These are phyloP conservation scores for Colletotrichum spaethianum DNA, from an alignment of 2,329 filamentous ascomycete genomes.

Conservation along the genomic window DNA sequence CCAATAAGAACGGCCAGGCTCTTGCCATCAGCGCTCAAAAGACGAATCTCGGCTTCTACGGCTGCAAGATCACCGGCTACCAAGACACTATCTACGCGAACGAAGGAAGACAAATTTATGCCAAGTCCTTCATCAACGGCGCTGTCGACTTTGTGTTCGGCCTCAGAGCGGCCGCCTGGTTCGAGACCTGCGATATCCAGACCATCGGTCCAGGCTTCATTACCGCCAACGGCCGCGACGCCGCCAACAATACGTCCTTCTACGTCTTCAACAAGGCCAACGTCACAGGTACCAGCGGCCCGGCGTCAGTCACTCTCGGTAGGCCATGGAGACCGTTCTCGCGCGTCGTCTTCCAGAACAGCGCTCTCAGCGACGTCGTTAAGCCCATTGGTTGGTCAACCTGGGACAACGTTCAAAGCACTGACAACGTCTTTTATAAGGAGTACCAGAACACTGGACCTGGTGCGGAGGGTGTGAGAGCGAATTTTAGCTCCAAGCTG, in stretches of 20 bases:
- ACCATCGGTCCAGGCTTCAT: slow-evolving; percentile 62
- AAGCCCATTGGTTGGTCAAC: slow-evolving; percentile 64
- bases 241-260: slow-evolving; percentile 63
- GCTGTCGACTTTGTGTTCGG: slow-evolving; percentile 74
- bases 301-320: slow-evolving; percentile 63
- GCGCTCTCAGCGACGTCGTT: slow-evolving; percentile 62
- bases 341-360: slow-evolving; percentile 65
- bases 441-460: slow-evolving; percentile 68
- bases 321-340: slow-evolving; percentile 67
- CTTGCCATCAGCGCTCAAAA: slow-evolving; percentile 67
- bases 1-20: slow-evolving; percentile 62
- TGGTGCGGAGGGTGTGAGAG: slow-evolving; percentile 52
- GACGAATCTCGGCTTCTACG: slow-evolving; percentile 59
- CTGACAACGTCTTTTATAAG: slow-evolving; percentile 62
- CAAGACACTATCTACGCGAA: slow-evolving; percentile 70
- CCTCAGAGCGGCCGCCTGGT: slow-evolving; percentile 66
- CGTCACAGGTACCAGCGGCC: slow-evolving; percentile 48
- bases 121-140: slow-evolving; percentile 67
- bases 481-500: slow-evolving; percentile 28
- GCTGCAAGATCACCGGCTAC: slow-evolving; percentile 65
- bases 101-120: slow-evolving; percentile 67
- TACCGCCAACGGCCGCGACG: slow-evolving; percentile 60
- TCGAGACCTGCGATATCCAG: slow-evolving; percentile 65
- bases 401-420: slow-evolving; percentile 58
- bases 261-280: slow-evolving; percentile 60